phyloP scores from a whole-genome alignment of 1,284 basidiomycete species.

The Pascua sp. region DNA sequence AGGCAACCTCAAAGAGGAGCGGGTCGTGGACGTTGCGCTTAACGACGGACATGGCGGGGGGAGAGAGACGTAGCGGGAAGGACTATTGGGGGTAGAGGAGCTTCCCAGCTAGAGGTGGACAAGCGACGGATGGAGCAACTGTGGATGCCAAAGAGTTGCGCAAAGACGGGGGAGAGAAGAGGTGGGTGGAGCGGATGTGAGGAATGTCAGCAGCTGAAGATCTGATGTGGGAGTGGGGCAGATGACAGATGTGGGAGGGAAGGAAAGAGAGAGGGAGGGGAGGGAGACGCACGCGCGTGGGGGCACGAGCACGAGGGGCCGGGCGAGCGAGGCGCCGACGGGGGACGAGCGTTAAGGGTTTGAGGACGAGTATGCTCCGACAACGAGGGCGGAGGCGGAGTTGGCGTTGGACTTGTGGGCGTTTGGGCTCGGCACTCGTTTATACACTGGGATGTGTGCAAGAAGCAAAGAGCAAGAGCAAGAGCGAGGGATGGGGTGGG shows the following conservation, averaged over 20 bases:
- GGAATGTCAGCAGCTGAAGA: neutral
- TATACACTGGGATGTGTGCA: too few relatives aligned
- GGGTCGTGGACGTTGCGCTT: conserved; percentile 70
- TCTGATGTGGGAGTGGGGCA: neutral
- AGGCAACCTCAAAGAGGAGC: conserved; percentile 82
- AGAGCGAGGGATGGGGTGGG: too few relatives aligned
- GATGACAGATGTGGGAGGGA: neutral
- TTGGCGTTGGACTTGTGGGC: too few relatives aligned
- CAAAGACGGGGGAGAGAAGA: neutral
- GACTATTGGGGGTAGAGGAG: neutral
- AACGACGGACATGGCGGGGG: conserved; percentile 13
- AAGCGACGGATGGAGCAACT: neutral
- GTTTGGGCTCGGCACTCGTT: too few relatives aligned
- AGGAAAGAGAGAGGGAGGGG: neutral
- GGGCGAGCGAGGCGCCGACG: neutral
- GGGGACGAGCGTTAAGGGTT: too few relatives aligned
- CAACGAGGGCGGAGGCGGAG: too few relatives aligned
- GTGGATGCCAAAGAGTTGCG: neutral
- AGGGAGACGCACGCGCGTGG: neutral
- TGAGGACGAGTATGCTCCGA: too few relatives aligned
- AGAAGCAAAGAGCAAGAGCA: too few relatives aligned
- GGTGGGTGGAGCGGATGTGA: neutral
- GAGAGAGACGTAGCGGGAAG: neutral
- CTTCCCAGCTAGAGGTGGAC: neutral
- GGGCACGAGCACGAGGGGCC: neutral